phyloP scores from a whole-genome alignment of 2,329 filamentous ascomycete genomes.

The Westerdykella ornata region DNA sequence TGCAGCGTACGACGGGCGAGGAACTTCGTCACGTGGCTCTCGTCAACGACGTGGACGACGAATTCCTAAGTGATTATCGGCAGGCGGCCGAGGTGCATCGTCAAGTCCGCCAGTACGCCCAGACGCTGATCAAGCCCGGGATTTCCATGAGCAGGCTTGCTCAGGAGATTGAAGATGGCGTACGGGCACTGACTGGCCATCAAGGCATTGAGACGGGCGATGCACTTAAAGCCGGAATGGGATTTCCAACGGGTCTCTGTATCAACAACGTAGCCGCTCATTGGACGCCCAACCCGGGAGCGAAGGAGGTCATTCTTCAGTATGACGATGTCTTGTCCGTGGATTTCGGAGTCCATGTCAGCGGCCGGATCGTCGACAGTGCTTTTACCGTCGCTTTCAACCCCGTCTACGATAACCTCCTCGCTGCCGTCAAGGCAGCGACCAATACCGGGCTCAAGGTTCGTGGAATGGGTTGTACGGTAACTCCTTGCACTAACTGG shows the following conservation, averaged over 20 bases:
- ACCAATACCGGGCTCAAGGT: conserved; percentile 65
- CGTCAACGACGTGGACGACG: conserved; percentile 63
- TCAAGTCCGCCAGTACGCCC: conserved; percentile 74
- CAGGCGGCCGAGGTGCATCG: conserved; percentile 81
- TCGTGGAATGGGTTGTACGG: conserved; percentile 19
- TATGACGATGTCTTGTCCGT: conserved; percentile 68
- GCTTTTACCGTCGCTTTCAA: conserved; percentile 61
- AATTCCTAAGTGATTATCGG: conserved; percentile 72
- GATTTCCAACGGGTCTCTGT: conserved; percentile 75
- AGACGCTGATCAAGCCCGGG: conserved; percentile 71
- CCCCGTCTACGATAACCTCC: conserved; percentile 57
- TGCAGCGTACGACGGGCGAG: conserved; percentile 69
- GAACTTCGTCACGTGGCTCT: conserved; percentile 65
- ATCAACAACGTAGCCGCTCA: conserved; percentile 79
- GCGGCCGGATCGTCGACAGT: conserved; percentile 61
- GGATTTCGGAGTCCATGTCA: conserved; percentile 62
- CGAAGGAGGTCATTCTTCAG: conserved; percentile 68
- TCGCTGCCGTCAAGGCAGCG: conserved; percentile 57
- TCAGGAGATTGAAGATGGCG: conserved; percentile 73
- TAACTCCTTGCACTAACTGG: conserved; percentile 4
- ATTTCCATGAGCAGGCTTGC: conserved; percentile 71
- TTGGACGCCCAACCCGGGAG: conserved; percentile 78
- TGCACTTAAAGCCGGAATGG: conserved; percentile 70
- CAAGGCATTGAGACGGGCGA: conserved; percentile 69
- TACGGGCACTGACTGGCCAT: conserved; percentile 68